Evolutionary conservation across 2,329 filamentous ascomycete species (phyloP).

Genomic region (Madurella mycetomatis): DNA sequence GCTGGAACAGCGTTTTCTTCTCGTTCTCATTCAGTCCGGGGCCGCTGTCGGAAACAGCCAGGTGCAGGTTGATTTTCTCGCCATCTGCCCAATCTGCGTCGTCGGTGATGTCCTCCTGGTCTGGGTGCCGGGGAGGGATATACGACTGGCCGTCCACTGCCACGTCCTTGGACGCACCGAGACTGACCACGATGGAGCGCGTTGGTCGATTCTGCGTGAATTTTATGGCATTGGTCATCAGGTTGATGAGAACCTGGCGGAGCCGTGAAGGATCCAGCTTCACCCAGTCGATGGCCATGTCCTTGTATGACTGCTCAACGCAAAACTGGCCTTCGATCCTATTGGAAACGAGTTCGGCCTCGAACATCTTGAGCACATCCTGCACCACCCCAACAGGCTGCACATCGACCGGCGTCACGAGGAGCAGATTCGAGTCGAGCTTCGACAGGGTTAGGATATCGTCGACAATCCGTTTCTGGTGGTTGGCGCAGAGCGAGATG

Average conservation of each 20-base stretch:
- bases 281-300: conserved; percentile 64
- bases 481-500: conserved; percentile 73
- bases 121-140: conserved; percentile 42
- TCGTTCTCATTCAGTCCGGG: conserved; percentile 66
- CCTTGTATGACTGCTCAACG: conserved; percentile 63
- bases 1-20: conserved; percentile 68
- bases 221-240: conserved; percentile 65
- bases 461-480: conserved; percentile 73
- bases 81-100: conserved; percentile 66
- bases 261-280: conserved; percentile 71
- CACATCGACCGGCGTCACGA: conserved; percentile 65
- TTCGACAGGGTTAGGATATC: conserved; percentile 70
- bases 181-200: conserved; percentile 57
- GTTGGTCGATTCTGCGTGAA: conserved; percentile 58
- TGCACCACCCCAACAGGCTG: conserved; percentile 62
- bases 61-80: conserved; percentile 66
- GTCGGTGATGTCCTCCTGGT: conserved; percentile 44
- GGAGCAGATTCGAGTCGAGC: conserved; percentile 68
- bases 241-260: conserved; percentile 70
- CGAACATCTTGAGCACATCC: conserved; percentile 70
- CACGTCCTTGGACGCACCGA: conserved; percentile 58
- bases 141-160: conserved; percentile 42
- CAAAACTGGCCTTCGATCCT: conserved; percentile 67
- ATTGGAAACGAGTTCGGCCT: conserved; percentile 67
- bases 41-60: conserved; percentile 68